Conservation (phyloP, 2,329 filamentous ascomycete genomes). For the Colletotrichum sp. region DNA sequence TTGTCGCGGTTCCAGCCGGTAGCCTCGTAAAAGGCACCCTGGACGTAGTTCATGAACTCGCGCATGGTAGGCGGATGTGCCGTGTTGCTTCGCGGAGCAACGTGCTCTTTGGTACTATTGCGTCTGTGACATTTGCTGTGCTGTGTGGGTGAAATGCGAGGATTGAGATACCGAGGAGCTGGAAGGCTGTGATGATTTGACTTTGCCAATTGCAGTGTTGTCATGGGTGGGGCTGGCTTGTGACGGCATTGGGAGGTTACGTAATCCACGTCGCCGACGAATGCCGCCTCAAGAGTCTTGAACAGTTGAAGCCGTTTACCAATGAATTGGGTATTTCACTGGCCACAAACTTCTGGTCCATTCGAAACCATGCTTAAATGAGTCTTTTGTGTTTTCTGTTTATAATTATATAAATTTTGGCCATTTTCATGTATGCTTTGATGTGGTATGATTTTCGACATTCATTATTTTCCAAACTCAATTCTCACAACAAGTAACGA, state of each 20-base stretch:
- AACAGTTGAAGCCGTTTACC: background rate
- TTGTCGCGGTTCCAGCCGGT: slow-evolving; percentile 92
- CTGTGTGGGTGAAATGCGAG: background rate
- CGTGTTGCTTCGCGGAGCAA: background rate
- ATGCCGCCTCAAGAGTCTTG: background rate
- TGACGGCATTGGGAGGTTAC: background rate
- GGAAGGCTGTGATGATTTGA: background rate
- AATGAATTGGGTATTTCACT: no score
- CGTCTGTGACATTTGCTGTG: background rate
- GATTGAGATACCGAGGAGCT: background rate
- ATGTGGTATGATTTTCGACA: background rate
- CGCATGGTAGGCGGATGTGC: slow-evolving; percentile 65
- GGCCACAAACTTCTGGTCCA: fast-evolving
- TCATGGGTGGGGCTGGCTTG: background rate
- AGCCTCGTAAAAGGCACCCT: slow-evolving; percentile 85
- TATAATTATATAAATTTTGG: fast-evolving
- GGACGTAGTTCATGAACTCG: slow-evolving; percentile 97
- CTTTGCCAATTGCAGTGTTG: background rate
- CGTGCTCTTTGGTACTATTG: slow-evolving; percentile 1
- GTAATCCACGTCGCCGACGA: background rate
- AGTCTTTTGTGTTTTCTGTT: background rate
- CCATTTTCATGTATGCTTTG: background rate
- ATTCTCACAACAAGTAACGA: fast-evolving
- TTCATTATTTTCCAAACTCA: no score
- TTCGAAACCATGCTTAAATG: background rate